These are phyloP conservation scores for Mycena kentingensis DNA, from an alignment of 768 basidiomycete genomes.

Conservation along the genomic window DNA sequence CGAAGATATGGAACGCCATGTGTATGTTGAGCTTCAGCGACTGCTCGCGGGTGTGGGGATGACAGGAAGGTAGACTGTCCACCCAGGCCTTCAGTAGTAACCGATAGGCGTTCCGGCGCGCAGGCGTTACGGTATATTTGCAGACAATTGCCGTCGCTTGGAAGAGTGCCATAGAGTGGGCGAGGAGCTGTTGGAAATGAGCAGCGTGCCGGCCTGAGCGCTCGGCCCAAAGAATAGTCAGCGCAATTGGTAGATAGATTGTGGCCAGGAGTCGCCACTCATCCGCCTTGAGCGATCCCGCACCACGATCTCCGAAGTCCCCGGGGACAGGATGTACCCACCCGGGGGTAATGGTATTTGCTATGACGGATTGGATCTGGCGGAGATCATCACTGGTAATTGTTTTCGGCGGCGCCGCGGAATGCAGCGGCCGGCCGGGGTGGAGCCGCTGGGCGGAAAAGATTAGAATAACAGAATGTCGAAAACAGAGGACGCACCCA, in stretches of 20 bases:
- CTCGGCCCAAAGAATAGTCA: constrained; percentile 35
- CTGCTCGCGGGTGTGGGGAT: constrained; percentile 24
- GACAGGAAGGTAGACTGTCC: constrained; percentile 18
- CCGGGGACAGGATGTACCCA: constrained; percentile 31
- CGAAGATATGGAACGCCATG: constrained; percentile 34
- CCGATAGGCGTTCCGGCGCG: constrained; percentile 3
- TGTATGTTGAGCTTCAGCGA: constrained; percentile 24
- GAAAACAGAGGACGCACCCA: not conserved
- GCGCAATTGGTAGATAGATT: constrained; percentile 36
- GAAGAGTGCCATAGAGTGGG: constrained; percentile 32
- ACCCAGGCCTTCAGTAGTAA: constrained; percentile 26
- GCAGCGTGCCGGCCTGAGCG: not conserved
- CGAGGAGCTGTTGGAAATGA: constrained; percentile 13
- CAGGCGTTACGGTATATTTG: constrained; percentile 10
- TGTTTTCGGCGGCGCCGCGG: constrained; percentile 3
- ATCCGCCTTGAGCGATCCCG: constrained; percentile 39
- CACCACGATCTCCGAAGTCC: constrained; percentile 28
- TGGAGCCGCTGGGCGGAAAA: not conserved
- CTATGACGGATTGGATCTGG: constrained; percentile 28
- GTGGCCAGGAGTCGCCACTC: constrained; percentile 36
- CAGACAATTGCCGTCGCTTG: constrained; percentile 25
- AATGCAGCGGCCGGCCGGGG: not conserved
- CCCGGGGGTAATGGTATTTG: constrained; percentile 22
- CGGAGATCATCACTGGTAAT: not conserved
- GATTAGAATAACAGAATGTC: not conserved